Evolutionary conservation across 129 eudicot species (phyloP), one percentile per base, ranked within the genome.

Genomic region (Heracleum sosnowskyi): DNA sequence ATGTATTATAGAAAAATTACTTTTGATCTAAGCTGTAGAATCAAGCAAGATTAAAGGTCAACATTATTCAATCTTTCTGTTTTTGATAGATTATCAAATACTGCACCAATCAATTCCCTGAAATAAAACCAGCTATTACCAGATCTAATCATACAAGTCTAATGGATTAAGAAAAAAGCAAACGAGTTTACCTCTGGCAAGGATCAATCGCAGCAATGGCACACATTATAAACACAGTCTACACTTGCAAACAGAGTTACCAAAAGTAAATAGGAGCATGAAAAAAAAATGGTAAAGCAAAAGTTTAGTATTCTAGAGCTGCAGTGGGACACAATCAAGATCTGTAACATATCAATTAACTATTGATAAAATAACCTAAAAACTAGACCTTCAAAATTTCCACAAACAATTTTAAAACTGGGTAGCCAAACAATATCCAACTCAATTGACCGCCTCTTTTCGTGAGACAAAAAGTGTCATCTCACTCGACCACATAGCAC

Each of bases 191-290:
- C 98, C 99, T 90, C 72, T 86, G 97, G 73, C 88, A 82, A 57
- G 96, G 89, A 86, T 90, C 89, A 64, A 83, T 87, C 24, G 99
- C 99, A 77, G 99, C 90, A 84, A 96, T 82, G 79, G 82, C 97
- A 79, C 96, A 92, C 49, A 96, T 82, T 89, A 89, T 89, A 78
- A 96, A 96, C 62, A 92, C 89, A 74, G 91, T 97, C 99, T 96
- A 94, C 95, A 89, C 36, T 37, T 69, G 63, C 79, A 79, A 85
- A 44, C 40, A 72, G 64, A 55, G 78, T 16, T 70, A 45, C 18
- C 53, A 53, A 62, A 33, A 60, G 60, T 62, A 68, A 63, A 63
- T 4, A 74, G 29, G 64, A 81, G 60, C 73, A 28, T 28, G 22
- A 74, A 45, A 60, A 22, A 33, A 24, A 7, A 57, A n/a, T 60